Percentiles rank a stretch among this genome's conserved stretches.
Conservation (phyloP, 352 stramenopile genomes). For the Phytophthora nicotianae region DNA sequence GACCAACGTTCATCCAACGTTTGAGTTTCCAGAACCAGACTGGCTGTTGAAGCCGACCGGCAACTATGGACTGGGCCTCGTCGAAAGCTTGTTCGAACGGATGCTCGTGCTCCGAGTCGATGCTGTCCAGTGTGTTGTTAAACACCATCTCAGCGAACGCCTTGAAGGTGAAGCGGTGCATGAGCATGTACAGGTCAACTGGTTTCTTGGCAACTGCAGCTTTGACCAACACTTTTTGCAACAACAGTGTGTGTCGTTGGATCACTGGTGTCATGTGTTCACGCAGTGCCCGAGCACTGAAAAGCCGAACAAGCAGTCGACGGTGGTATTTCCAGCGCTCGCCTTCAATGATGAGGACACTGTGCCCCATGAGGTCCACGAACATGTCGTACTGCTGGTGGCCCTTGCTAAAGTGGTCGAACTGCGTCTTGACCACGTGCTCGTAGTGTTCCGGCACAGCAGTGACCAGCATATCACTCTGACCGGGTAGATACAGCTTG, state of each 20-base stretch:
- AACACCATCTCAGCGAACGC: constrained; percentile 57
- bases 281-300: constrained; percentile 44
- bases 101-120: constrained; percentile 47
- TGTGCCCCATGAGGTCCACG: constrained; percentile 55
- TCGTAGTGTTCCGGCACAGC: constrained; percentile 57
- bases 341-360: constrained; percentile 50
- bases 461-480: constrained; percentile 45
- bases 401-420: constrained; percentile 58
- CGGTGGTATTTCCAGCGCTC: constrained; percentile 55
- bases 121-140: constrained; percentile 39
- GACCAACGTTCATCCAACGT: constrained; percentile 46
- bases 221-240: constrained; percentile 38
- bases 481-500: constrained; percentile 41
- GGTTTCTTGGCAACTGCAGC: constrained; percentile 20
- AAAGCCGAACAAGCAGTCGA: constrained; percentile 45
- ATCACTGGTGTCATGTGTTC: constrained; percentile 49
- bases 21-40: constrained; percentile 54
- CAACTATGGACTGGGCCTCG: constrained; percentile 40
- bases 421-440: constrained; percentile 61
- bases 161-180: constrained; percentile 54
- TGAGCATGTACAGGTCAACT: constrained; percentile 44
- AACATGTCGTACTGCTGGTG: constrained; percentile 45
- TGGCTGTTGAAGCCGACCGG: constrained; percentile 31
- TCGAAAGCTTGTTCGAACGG: constrained; percentile 46
- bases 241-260: constrained; percentile 34